Conservation (phyloP, 176 grass and related monocot species). For the Dendrocalamus sinicus region DNA sequence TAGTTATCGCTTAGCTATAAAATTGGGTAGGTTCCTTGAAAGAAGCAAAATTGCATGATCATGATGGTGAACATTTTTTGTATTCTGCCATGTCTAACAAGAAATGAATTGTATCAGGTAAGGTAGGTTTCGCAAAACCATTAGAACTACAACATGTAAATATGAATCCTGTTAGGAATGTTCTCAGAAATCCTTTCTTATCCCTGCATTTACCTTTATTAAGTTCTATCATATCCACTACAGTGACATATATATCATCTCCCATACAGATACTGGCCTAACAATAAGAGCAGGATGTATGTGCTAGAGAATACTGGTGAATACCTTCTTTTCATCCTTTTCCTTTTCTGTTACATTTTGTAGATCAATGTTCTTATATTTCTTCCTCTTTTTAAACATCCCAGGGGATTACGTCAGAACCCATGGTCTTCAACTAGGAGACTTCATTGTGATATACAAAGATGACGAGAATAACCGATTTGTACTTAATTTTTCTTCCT, state of each 20-base stretch:
- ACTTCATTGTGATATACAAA: constrained; percentile 94
- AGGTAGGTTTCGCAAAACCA: not conserved
- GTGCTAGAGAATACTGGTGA: constrained; percentile 93
- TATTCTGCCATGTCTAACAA: not conserved
- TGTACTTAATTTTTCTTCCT: constrained; percentile 48
- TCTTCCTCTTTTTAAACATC: constrained; percentile 16
- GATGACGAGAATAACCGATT: constrained; percentile 73
- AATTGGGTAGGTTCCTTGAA: constrained; percentile 8
- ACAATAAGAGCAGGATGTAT: constrained; percentile 99
- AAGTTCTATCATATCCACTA: constrained; percentile 21
- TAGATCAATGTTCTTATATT: constrained; percentile 32
- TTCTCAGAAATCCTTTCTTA: not conserved
- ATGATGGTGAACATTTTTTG: constrained; percentile 2
- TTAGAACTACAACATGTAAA: not conserved
- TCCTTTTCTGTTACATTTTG: not conserved
- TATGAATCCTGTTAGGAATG: not conserved
- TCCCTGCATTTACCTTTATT: not conserved
- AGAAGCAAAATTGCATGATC: constrained; percentile 24
- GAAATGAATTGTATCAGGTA: constrained; percentile 7
- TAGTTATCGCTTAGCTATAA: not conserved
- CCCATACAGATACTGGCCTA: constrained; percentile 82
- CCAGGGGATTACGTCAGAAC: constrained; percentile 78
- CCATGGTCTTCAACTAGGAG: constrained; percentile 79
- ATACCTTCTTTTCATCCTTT: constrained; percentile 5
- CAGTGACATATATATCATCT: constrained; percentile 34